A percentile compares a stretch with the other conserved stretches of the same genome.
These are phyloP conservation scores for Candida sanyaensis DNA, from an alignment of 1,139 yeast species.

Conservation along the genomic window DNA sequence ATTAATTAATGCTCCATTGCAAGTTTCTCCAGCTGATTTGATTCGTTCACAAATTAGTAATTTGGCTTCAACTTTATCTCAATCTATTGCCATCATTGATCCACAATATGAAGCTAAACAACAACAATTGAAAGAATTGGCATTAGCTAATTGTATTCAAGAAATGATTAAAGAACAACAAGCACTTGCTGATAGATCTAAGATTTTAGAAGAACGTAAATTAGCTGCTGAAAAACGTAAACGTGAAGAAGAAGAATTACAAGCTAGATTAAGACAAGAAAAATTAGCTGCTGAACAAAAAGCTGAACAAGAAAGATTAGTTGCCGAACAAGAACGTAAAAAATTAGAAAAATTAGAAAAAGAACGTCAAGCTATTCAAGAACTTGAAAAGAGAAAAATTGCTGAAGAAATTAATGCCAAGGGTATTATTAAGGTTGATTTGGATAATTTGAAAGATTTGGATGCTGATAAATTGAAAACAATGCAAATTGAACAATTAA, in stretches of 20 bases:
- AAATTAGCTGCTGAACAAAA: conserved; percentile 72
- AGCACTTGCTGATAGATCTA: conserved; percentile 61
- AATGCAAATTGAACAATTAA: conserved; percentile 86
- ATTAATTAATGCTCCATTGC: conserved; percentile 39
- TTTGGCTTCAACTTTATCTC: conserved; percentile 63
- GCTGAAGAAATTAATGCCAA: conserved; percentile 90
- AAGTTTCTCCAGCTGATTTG: conserved; percentile 69
- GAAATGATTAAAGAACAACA: conserved; percentile 54
- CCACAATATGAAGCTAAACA: conserved; percentile 42
- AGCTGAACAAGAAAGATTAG: conserved; percentile 84
- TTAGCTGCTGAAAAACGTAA: conserved; percentile 45
- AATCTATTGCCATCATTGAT: conserved; percentile 55
- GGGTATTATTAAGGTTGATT: conserved; percentile 85
- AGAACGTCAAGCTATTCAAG: conserved; percentile 68
- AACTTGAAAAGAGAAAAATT: conserved; percentile 73
- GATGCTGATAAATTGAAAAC: conserved; percentile 71
- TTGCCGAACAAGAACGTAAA: conserved; percentile 80
- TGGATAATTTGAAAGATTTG: conserved; percentile 73
- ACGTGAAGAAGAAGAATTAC: conserved; percentile 57
- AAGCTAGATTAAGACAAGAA: conserved; percentile 61
- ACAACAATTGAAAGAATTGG: conserved; percentile 43
- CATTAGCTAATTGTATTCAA: conserved; percentile 60
- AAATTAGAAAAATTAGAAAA: conserved; percentile 75
- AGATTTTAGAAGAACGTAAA: conserved; percentile 60
- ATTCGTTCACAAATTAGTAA: conserved; percentile 71